Evolutionary conservation across 345 rosid species (phyloP), one percentile per base, ranked within the genome.

Genomic region (Bruguiera parviflora): DNA sequence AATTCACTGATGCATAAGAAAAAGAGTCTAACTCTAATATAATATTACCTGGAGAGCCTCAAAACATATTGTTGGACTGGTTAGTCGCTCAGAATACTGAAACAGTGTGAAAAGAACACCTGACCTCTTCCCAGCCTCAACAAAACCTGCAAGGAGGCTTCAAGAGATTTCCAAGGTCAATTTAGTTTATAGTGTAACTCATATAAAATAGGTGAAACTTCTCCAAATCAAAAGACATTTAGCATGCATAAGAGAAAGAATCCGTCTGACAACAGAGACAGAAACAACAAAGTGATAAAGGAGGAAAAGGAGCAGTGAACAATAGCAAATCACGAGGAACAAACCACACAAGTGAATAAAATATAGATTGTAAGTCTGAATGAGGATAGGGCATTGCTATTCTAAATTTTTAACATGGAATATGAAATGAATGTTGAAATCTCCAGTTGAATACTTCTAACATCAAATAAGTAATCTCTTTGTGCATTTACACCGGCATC

Each of bases 21-120:
- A 57, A 25, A 64, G 35, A 21, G 59, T 33, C 7, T 6, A 56
- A 51, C 51, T 43, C 68, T 60, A 55, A 63, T 57, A 57, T 55
- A 61, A 61, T 59, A 64, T 75, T 82, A 91, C 98, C 96, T 89
- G 96, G 69, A 94, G 89, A 65, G 97, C 82, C 87, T 91, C 98
- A 81, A 89, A 73, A 81, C 92, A 89, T 71, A 82, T 81, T 53
- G 87, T 66, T 70, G 88, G 79, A 66, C 74, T 84, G 66, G 72
- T 78, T 71, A 79, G 66, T 66, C 73, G 75, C 76, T 84, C 87
- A 20, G 92, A 89, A 75, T 81, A 78, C 58, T 49, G 79, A 77
- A 87, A 80, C 68, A 91, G 74, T 46, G 84, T 85, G 61, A 46
- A 71, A 63, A 94, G 84, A 77, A 88, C 83, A 76, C 91, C 88